phyloP scores from a whole-genome alignment of 106 monocot species.

The Phalaenopsis equestris region DNA sequence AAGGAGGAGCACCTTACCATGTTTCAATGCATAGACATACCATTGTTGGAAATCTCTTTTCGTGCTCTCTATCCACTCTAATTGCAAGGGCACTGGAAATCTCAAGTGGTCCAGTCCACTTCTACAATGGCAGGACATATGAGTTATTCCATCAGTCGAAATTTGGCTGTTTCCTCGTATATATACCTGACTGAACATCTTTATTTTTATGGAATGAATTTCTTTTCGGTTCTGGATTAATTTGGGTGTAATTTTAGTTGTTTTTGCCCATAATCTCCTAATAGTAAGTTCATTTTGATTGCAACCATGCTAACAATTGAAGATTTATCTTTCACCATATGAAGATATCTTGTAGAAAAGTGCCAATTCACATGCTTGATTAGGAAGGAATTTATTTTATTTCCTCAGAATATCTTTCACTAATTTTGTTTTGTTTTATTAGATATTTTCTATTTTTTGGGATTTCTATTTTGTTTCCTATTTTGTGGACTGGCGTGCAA shows the following conservation, averaged over 20 bases:
- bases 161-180: background rate
- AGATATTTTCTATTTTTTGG: too few relatives aligned
- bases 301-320: too few relatives aligned
- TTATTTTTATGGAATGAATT: background rate
- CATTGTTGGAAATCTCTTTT: background rate
- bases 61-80: background rate
- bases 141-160: background rate
- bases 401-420: too few relatives aligned
- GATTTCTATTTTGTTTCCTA: too few relatives aligned
- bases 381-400: too few relatives aligned
- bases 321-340: too few relatives aligned
- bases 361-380: too few relatives aligned
- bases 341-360: too few relatives aligned
- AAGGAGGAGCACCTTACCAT: background rate
- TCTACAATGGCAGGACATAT: background rate
- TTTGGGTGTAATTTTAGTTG: background rate
- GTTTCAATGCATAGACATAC: background rate
- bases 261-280: background rate
- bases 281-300: too few relatives aligned
- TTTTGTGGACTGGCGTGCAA: too few relatives aligned
- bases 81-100: background rate
- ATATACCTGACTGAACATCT: background rate
- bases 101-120: background rate
- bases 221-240: background rate
- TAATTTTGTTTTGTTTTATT: too few relatives aligned